A percentile compares a stretch with the other conserved stretches of the same genome.
phyloP scores from a whole-genome alignment of 1,284 basidiomycete genomes.

The Cyathus olla region DNA sequence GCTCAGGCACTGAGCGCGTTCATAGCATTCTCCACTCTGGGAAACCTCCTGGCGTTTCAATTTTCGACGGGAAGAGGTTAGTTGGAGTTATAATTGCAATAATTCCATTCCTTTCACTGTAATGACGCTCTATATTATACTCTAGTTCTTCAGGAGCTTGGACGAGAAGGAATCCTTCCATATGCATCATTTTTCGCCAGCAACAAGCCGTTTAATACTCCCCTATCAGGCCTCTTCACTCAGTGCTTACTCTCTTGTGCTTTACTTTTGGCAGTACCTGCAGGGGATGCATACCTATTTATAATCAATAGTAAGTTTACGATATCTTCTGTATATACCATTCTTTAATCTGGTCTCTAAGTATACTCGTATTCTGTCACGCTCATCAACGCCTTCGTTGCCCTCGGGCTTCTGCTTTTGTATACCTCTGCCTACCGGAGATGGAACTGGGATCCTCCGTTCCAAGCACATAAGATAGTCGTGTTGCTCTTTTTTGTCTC shows the following conservation, averaged over 20 bases:
- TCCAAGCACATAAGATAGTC: no score
- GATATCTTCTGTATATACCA: not conserved
- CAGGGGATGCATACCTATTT: conserved; percentile 77
- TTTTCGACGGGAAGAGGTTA: conserved; percentile 74
- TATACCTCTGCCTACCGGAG: conserved; percentile 55
- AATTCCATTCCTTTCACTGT: not conserved
- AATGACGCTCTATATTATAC: not conserved
- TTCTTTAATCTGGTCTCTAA: conserved; percentile 41
- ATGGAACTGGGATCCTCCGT: no score
- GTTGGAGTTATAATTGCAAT: conserved; percentile 7
- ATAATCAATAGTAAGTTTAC: conserved; percentile 65
- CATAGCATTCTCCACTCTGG: conserved; percentile 71
- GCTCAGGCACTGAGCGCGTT: conserved; percentile 66
- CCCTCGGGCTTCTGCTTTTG: conserved; percentile 65
- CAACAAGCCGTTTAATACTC: conserved; percentile 72
- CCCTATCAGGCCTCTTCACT: conserved; percentile 65
- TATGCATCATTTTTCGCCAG: conserved; percentile 71
- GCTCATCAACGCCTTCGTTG: conserved; percentile 69
- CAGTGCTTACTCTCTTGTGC: conserved; percentile 66
- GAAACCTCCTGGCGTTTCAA: conserved; percentile 69
- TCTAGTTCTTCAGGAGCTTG: conserved; percentile 77
- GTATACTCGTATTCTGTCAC: conserved; percentile 63
- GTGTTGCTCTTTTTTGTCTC: conserved; percentile 74
- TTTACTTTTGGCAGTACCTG: conserved; percentile 62
- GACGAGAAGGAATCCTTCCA: conserved; percentile 73